These are phyloP conservation scores for Candida piceae DNA, from an alignment of 805 yeast species.

Conservation along the genomic window DNA sequence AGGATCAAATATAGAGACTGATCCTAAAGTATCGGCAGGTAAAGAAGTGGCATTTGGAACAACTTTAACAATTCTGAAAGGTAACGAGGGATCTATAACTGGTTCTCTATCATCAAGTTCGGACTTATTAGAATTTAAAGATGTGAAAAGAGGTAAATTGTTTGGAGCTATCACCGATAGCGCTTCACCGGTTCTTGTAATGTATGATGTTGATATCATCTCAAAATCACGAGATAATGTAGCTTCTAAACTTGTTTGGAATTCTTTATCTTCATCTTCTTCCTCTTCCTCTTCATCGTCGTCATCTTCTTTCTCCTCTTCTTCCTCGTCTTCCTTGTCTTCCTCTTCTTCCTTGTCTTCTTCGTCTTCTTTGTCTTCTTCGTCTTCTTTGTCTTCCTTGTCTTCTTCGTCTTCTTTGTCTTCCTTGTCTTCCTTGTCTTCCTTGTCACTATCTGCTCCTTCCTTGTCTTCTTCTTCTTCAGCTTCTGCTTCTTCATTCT, in stretches of 20 bases:
- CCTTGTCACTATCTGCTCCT: slow-evolving; percentile 1
- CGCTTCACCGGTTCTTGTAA: slow-evolving; percentile 58
- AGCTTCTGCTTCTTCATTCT: slow-evolving; percentile 7
- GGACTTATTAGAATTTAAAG: slow-evolving; percentile 59
- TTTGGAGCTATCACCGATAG: slow-evolving; percentile 52
- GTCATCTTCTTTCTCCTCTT: slow-evolving; percentile 3
- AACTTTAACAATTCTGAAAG: slow-evolving; percentile 61
- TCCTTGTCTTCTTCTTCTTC: slow-evolving; percentile 12
- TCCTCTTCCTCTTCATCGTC: slow-evolving; percentile 9
- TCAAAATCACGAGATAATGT: slow-evolving; percentile 54
- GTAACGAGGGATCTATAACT: slow-evolving; percentile 48
- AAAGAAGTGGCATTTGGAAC: slow-evolving; percentile 45
- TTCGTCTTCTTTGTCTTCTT: neutral
- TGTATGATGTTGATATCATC: slow-evolving; percentile 49
- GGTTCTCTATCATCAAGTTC: slow-evolving; percentile 70
- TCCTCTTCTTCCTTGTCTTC: slow-evolving; percentile 1
- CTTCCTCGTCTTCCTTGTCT: slow-evolving; percentile 1
- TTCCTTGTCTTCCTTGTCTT: slow-evolving; percentile 1
- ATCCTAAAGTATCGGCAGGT: slow-evolving; percentile 38
- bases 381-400: neutral
- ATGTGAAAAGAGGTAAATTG: slow-evolving; percentile 76
- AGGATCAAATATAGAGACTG: slow-evolving; percentile 35
- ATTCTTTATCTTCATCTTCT: slow-evolving; percentile 9
- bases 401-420: neutral
- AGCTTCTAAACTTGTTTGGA: slow-evolving; percentile 29